These are phyloP conservation scores for Serendipita indica DNA, from an alignment of 768 basidiomycete species.

Conservation along the genomic window DNA sequence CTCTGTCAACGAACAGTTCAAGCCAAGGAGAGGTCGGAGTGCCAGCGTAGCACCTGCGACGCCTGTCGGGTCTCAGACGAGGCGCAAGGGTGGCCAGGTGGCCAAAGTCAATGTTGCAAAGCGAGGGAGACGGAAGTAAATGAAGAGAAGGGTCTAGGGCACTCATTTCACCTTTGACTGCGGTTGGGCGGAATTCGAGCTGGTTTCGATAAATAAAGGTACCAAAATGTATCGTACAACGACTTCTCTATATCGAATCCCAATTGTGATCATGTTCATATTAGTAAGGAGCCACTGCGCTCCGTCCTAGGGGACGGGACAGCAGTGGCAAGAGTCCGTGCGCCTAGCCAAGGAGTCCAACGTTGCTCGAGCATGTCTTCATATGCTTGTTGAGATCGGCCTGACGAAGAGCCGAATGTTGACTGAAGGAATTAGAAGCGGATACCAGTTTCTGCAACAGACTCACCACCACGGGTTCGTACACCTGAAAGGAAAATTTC, in stretches of 20 bases:
- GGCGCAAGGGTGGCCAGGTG: neutral
- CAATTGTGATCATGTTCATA: too few relatives aligned
- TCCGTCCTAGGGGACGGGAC: too few relatives aligned
- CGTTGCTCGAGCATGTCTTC: conserved; percentile 1
- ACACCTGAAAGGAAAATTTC: neutral
- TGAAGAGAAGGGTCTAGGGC: too few relatives aligned
- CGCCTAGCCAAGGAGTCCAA: too few relatives aligned
- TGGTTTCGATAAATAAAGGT: neutral
- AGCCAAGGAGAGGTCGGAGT: neutral
- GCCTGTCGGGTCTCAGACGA: neutral
- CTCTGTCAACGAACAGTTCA: neutral
- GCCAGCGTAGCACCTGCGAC: neutral
- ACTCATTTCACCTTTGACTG: neutral
- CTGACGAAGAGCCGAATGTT: neutral
- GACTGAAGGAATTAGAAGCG: neutral
- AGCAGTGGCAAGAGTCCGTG: too few relatives aligned
- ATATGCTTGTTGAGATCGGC: conserved; percentile 7
- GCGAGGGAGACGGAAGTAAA: neutral
- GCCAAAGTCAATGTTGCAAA: neutral
- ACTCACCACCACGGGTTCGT: neutral
- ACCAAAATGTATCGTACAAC: neutral
- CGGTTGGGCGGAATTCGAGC: neutral
- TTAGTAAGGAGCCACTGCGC: too few relatives aligned
- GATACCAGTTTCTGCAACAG: neutral
- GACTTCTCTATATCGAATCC: too few relatives aligned